Percentiles rank a stretch among this genome's conserved stretches.
Conservation (phyloP, 2,329 filamentous ascomycete genomes). For the Fusarium cyanostomum region DNA sequence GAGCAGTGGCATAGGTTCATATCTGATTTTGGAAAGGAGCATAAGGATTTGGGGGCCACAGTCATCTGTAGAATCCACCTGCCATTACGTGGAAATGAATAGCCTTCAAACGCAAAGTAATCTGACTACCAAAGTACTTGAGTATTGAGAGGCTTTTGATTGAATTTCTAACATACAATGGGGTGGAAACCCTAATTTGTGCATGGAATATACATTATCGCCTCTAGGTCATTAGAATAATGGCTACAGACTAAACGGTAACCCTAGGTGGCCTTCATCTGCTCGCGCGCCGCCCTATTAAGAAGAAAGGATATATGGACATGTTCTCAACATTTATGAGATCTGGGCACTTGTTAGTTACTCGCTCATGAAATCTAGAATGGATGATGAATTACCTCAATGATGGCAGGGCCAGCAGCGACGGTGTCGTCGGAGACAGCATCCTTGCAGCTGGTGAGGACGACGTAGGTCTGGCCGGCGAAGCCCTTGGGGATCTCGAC, state of each 20-base stretch:
- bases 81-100: too few relatives aligned
- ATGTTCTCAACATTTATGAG: constrained; percentile 3
- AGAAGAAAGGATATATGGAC: background rate
- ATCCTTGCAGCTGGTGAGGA: constrained; percentile 50
- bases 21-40: too few relatives aligned
- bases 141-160: too few relatives aligned
- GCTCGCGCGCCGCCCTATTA: background rate
- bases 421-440: constrained; percentile 49
- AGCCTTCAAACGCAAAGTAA: too few relatives aligned
- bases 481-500: constrained; percentile 42
- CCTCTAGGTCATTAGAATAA: background rate
- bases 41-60: too few relatives aligned
- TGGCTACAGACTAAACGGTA: background rate
- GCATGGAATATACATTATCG: background rate
- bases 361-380: background rate
- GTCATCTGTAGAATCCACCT: too few relatives aligned
- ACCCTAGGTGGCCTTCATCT: background rate
- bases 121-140: too few relatives aligned
- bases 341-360: constrained; percentile 6
- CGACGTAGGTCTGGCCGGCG: constrained; percentile 53
- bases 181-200: background rate
- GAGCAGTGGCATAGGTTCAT: too few relatives aligned
- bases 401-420: constrained; percentile 50
- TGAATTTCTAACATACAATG: too few relatives aligned
- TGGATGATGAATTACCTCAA: constrained; percentile 35